Base-by-base conservation (phyloP, 495 filamentous ascomycete species). In the Aspergillus indologenus region DNA sequence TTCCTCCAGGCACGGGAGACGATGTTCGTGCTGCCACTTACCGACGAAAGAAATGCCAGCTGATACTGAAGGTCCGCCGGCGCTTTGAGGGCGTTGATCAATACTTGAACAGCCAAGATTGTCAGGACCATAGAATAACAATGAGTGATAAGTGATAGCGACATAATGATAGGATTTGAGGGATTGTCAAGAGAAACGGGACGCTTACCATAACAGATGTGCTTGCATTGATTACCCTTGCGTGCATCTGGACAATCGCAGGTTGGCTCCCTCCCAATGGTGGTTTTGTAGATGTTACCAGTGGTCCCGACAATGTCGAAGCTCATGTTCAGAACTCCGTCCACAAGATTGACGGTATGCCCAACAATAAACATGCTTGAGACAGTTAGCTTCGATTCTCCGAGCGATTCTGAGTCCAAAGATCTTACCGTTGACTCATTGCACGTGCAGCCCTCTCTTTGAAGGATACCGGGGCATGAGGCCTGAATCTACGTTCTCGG, bases 181-280 rank as follows among this genome's bases (percentile, higher is more conserved):
- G 9, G 23, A 19, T 26, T 1, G 18, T 43, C 9, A 1, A 23
- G 29, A n/a, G 26, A 9, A 26, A 24, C 45, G 40, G 47, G 45
- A 49, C 71, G 48, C 9, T 29, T 75, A 84, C 85, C 69, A 63
- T 87, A 89, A 56, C 83, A 69, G 43, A 89, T 84, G 61, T 90
- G 87, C 66, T 93, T 93, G 81, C 90, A 93, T 61, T 90, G 87
- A 57, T 88, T 83, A 14, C 84, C 81, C 26, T 81, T 78, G 24
- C n/a, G 54, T 7, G 70, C 75, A 68, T 89, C 83, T 0, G 88
- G 87, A 68, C 90, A 92, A 45, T 76, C 76, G 70, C 90, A 95
- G n/a, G 45, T 69, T 0, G 88, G 88, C 42, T 77, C 64, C 23
- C 79, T 75, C 57, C 68, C 67, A 53, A 90, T 85, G 2, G 71